Evolutionary conservation across 2,329 filamentous ascomycete species (phyloP).

Genomic region (Clarireedia monteithiana): DNA sequence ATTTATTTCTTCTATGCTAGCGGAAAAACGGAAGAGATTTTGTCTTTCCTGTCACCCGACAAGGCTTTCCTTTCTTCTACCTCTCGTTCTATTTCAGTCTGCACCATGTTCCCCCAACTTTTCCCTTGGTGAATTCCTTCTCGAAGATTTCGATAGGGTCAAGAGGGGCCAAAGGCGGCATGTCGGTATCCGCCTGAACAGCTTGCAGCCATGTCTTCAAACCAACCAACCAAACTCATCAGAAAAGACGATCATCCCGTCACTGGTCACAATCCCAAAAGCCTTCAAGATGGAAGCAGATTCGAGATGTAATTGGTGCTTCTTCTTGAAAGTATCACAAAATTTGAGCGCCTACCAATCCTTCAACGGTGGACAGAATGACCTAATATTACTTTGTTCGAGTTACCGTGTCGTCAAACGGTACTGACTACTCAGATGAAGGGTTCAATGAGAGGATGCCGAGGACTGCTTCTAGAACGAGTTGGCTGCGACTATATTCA

Average conservation of each 20-base stretch:
- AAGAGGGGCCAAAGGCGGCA: neutral
- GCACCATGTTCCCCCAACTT: too few relatives aligned
- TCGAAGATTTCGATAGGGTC: neutral
- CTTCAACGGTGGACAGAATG: neutral
- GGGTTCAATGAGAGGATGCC: neutral
- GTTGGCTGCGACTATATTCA: neutral
- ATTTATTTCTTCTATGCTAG: too few relatives aligned
- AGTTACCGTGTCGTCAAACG: too few relatives aligned
- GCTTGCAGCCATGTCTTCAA: neutral
- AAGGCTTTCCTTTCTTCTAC: too few relatives aligned
- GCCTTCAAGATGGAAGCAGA: neutral
- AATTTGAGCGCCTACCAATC: neutral
- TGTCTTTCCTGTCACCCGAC: too few relatives aligned
- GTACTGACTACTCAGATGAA: neutral
- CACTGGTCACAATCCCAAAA: slow-evolving; percentile 5
- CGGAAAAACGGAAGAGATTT: too few relatives aligned
- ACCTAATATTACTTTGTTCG: neutral
- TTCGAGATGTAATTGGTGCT: neutral
- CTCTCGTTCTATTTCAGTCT: too few relatives aligned
- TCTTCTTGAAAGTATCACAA: neutral
- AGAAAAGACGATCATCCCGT: slow-evolving; percentile 1
- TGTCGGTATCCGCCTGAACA: neutral
- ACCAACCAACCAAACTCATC: slow-evolving; percentile 1
- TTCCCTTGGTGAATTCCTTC: too few relatives aligned
- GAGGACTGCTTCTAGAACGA: neutral